These are phyloP conservation scores for Potentilla sterilis DNA, from an alignment of 306 rosid species.

Conservation along the genomic window DNA sequence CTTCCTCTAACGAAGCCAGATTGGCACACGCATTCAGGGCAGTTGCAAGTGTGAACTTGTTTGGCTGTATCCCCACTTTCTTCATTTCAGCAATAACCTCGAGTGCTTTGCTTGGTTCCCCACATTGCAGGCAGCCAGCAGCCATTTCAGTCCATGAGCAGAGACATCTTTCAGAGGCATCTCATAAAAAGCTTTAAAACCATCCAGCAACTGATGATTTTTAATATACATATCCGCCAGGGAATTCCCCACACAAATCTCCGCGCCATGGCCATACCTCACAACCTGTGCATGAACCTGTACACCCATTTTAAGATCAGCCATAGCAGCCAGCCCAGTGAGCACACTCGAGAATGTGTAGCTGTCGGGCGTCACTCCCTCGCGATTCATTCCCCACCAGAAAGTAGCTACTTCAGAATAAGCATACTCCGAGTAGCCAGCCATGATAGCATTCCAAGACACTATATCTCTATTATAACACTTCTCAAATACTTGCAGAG, in stretches of 20 bases:
- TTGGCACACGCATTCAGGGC: constrained; percentile 69
- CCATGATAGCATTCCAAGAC: constrained; percentile 72
- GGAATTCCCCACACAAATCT: constrained; percentile 64
- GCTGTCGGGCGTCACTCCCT: constrained; percentile 51
- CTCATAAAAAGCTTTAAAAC: constrained; percentile 61
- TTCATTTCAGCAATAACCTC: constrained; percentile 48
- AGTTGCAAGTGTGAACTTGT: constrained; percentile 70
- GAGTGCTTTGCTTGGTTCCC: constrained; percentile 58
- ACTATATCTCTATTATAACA: constrained; percentile 51
- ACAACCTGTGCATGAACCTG: constrained; percentile 65
- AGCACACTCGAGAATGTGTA: constrained; percentile 57
- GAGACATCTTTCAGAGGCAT: constrained; percentile 59
- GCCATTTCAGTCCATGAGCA: constrained; percentile 84
- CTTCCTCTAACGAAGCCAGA: constrained; percentile 65
- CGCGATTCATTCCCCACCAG: constrained; percentile 47
- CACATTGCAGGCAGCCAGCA: constrained; percentile 59
- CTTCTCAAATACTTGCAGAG: constrained; percentile 44
- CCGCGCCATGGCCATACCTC: constrained; percentile 61
- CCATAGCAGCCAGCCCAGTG: constrained; percentile 60
- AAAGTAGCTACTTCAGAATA: constrained; percentile 42
- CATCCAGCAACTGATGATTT: constrained; percentile 48
- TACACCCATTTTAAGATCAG: constrained; percentile 46
- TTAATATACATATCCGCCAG: constrained; percentile 65
- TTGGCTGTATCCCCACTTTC: constrained; percentile 42
- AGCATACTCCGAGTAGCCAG: constrained; percentile 57